Base-by-base conservation (phyloP, 257 asterid genomes). In the Salvia rosmarinus region DNA sequence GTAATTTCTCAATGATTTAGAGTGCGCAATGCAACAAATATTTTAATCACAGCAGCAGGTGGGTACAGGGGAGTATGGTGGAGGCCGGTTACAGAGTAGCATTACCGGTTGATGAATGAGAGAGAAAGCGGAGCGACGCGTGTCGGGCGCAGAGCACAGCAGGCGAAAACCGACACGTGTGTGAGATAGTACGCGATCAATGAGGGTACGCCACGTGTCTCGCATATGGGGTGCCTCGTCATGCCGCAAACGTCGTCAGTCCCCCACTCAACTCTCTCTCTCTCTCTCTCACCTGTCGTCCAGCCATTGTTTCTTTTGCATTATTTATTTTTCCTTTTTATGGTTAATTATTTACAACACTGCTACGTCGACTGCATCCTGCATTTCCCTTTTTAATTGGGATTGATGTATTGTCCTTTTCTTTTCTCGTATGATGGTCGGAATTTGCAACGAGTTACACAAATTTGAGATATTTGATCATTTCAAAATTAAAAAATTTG, bases 71-170 rank as follows among this genome's bases (percentile, higher is more conserved):
- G 30, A 46, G 8, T 50, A 51, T 1, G 37, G 80, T 75, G 78
- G 49, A 9, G 52, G 14, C 1, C 3, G 50, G 65, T 23, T 3
- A 5, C 60, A 75, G 9, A 10, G 14, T 13, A 71, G 47, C 51
- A 42, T n/a, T n/a, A n/a, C 71, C 56, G 6, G 42, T 73, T 23
- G 44, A 6, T 67, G 64, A 67, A 67, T 67, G 68, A 70, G 67
- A 75, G 80, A 79, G 78, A 79, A 59, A 39, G 69, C n/a, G 12
- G 37, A 12, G 46, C 13, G 75, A 75, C 80, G 80, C 80, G 80
- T 75, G 83, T 79, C 68, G 13, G 11, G 0, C 19, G 21, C 3
- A 13, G 77, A 57, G 16, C 4, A 34, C 61, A 34, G 73, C 70
- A 69, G 77, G 63, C 51, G 52, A 46, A 58, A 35, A 70, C 5